These are phyloP conservation scores for Verticillium dahliae DNA, from an alignment of 2,329 filamentous ascomycete genomes.

Conservation along the genomic window DNA sequence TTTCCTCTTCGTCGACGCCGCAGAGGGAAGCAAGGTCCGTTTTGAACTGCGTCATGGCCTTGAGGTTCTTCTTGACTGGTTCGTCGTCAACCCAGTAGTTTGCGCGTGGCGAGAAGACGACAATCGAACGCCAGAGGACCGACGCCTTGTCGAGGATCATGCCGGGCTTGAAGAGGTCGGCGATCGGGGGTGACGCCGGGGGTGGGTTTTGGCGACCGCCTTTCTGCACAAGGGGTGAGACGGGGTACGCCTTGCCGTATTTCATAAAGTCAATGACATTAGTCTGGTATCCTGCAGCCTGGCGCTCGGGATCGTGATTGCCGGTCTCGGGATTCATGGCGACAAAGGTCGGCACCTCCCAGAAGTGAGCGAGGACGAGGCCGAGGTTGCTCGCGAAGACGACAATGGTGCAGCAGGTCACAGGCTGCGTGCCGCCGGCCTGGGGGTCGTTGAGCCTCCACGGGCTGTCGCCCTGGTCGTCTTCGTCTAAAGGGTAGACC, in stretches of 20 bases:
- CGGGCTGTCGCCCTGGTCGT: background rate
- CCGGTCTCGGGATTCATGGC: background rate
- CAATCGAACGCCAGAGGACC: background rate
- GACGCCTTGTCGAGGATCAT: constrained; percentile 10
- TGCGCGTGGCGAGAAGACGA: background rate
- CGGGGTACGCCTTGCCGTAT: background rate
- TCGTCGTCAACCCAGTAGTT: background rate
- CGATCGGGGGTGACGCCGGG: background rate
- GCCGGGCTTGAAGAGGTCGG: constrained; percentile 28
- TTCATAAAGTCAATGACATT: background rate
- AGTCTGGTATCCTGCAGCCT: background rate
- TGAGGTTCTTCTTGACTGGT: background rate
- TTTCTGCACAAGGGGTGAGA: background rate
- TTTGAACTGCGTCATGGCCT: background rate
- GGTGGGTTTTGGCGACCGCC: background rate
- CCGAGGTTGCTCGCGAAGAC: constrained; percentile 1
- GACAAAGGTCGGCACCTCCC: constrained; percentile 1
- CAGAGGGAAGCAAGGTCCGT: background rate
- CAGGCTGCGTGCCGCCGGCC: background rate
- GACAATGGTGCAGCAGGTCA: background rate
- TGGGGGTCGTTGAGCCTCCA: background rate
- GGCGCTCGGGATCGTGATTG: background rate
- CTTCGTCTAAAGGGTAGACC: background rate
- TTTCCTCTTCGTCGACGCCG: background rate
- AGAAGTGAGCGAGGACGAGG: background rate